These are phyloP conservation scores for Coemansia sp. DNA, from an alignment of 192 early-diverging fungal genomes.

Conservation along the genomic window DNA sequence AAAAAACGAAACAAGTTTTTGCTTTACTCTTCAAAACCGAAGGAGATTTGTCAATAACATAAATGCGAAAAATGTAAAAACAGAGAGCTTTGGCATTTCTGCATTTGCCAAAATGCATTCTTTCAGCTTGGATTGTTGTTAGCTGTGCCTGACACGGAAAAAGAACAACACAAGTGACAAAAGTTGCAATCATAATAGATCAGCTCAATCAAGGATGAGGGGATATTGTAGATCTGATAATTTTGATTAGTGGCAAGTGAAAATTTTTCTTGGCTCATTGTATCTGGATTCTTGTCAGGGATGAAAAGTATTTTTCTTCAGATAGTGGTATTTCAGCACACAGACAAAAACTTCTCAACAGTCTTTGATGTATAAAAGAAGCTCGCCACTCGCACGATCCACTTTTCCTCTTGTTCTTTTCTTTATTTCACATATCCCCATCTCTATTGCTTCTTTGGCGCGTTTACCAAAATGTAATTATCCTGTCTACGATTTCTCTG, in stretches of 20 bases:
- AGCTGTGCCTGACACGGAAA: background rate
- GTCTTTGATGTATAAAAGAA: background rate
- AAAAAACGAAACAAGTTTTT: background rate
- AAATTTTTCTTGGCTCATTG: background rate
- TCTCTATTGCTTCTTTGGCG: background rate
- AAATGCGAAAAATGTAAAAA: background rate
- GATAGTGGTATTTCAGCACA: background rate
- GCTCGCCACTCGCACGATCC: background rate
- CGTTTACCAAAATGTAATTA: slow-evolving; percentile 1
- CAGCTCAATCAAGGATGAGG: slow-evolving; percentile 2
- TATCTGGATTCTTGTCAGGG: background rate
- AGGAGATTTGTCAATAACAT: no score
- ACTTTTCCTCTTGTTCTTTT: background rate
- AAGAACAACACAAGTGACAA: background rate
- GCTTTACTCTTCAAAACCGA: background rate
- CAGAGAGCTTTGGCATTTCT: background rate
- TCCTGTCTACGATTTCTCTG: slow-evolving; percentile 5
- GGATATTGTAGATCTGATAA: background rate
- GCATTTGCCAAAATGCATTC: background rate
- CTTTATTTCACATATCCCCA: background rate
- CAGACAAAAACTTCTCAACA: no score
- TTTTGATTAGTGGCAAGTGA: background rate
- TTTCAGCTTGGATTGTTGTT: background rate
- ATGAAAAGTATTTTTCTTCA: background rate
- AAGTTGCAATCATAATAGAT: background rate